These are phyloP conservation scores for Coemansia furcata DNA, from an alignment of 192 early-diverging fungal species.

Conservation along the genomic window DNA sequence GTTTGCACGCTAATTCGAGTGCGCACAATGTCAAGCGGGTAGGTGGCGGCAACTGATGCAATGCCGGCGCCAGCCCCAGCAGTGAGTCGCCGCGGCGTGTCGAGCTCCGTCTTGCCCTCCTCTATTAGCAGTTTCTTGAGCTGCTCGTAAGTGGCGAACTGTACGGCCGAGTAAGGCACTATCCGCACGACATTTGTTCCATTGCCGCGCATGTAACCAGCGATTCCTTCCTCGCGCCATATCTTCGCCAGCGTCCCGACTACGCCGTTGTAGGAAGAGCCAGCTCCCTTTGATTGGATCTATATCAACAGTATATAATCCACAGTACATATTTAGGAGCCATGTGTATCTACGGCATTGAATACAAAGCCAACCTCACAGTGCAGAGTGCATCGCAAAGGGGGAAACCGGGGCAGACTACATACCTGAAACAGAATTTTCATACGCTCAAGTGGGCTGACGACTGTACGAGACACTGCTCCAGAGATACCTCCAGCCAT, in stretches of 20 bases:
- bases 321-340: not conserved
- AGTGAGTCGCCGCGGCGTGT: conserved; percentile 65
- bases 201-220: conserved; percentile 76
- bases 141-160: conserved; percentile 81
- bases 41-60: conserved; percentile 74
- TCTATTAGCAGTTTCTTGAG: conserved; percentile 72
- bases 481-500: conserved; percentile 76
- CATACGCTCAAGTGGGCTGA: conserved; percentile 80
- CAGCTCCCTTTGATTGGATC: conserved; percentile 53
- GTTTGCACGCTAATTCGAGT: conserved; percentile 77
- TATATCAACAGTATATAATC: conserved; percentile 29
- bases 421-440: conserved; percentile 82
- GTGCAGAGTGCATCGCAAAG: not conserved
- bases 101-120: conserved; percentile 64
- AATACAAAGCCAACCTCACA: not conserved
- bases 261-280: conserved; percentile 66
- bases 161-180: conserved; percentile 77
- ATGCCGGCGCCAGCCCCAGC: conserved; percentile 76
- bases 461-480: conserved; percentile 73
- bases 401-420: not conserved
- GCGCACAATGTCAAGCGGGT: conserved; percentile 76
- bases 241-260: conserved; percentile 70
- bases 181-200: conserved; percentile 84
- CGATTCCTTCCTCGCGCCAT: conserved; percentile 73
- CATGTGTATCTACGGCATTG: not conserved